Base-by-base conservation (phyloP, 2,329 filamentous ascomycete species). In the Pseudogymnoascus sp. region DNA sequence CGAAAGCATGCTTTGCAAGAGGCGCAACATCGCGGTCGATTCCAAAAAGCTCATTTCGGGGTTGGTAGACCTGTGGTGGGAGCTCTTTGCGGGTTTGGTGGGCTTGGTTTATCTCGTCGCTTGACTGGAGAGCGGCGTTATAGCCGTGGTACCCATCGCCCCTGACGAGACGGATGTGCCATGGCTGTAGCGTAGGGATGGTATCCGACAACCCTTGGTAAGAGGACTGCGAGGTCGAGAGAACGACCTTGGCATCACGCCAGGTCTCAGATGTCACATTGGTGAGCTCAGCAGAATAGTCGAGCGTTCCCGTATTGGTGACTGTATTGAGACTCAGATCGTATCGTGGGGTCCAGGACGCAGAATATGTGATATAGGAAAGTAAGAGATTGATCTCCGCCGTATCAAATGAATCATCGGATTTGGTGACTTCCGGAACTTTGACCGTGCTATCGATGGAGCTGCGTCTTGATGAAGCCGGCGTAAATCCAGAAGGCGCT, bases 261-360 rank as follows among this genome's bases (percentile, higher is more conserved):
- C 77, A 82, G 28, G 77, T 81, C 65, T 84, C 81, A 0, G 77
- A 77, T 2, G 78, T 80, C 12, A 72, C 73, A 67, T 84, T 79
- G 21, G 76, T 78, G 34, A 82, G 77, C 59, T 86, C 81, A 40
- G 86, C 86, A 21, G 78, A 75, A 65, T 83, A 83, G 18, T 77
- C 73, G 43, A 82, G 71, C 4, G 69, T 60, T 2, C 73, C 74
- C 3, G 66, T 70, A 8, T 67, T 65, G 16, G 72, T 71, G 38
- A 70, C 65, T 3, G 74, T 75, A 60, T 73, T 72, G 11, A 83
- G 75, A n/a, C 71, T 76, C 36, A 82, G 68, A 64, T 83, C 78
- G 65, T 82, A 82, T 14, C 79, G 76, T 36, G 80, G 78, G 8
- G 70, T 70, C 80, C 80, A 83, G 1, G 68, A 76, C 0, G 78